A percentile compares a stretch with the other conserved stretches of the same genome.
Evolutionary conservation across 768 basidiomycete species (phyloP).

Genomic region (Filobasidium floriforme): DNA sequence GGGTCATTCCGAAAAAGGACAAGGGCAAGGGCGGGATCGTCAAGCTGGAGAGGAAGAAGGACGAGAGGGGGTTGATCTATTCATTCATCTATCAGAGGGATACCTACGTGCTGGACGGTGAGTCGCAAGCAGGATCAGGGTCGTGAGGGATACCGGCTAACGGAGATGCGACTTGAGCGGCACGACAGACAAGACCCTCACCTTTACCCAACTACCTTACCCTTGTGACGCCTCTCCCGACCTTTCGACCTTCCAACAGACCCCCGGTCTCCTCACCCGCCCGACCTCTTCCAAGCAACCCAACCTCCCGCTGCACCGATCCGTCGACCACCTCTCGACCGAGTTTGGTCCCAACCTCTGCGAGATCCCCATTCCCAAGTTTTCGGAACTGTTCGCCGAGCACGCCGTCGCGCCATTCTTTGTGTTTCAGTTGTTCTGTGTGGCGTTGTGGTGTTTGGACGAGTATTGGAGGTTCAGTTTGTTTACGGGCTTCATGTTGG

Average conservation of each 20-base stretch:
- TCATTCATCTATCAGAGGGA: conserved; percentile 93
- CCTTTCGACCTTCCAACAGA: conserved; percentile 56
- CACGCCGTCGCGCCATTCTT: conserved; percentile 99
- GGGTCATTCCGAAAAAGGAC: conserved; percentile 69
- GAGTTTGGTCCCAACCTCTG: conserved; percentile 92
- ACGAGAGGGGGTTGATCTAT: conserved; percentile 55
- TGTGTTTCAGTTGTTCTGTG: conserved; percentile 97
- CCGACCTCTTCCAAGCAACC: conserved; percentile 24
- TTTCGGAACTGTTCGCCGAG: conserved; percentile 81
- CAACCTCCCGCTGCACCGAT: conserved; percentile 29
- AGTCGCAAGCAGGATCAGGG: conserved; percentile 9
- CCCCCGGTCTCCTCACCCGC: conserved; percentile 51
- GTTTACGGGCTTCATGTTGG: conserved; percentile 96
- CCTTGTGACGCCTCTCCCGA: conserved; percentile 67
- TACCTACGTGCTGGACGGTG: conserved; percentile 65
- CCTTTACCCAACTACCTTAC: conserved; percentile 78
- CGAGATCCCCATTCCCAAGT: conserved; percentile 92
- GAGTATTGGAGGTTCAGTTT: conserved; percentile 98
- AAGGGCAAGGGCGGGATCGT: conserved; percentile 88
- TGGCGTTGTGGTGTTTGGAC: conserved; percentile 92
- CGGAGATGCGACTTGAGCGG: background rate
- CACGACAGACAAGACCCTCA: conserved; percentile 47
- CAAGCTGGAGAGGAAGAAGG: conserved; percentile 57
- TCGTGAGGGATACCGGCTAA: background rate
- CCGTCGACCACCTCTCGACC: conserved; percentile 53